Base-by-base conservation (phyloP, 176 grass and related monocot genomes). In the Bonia amplexicaulis region DNA sequence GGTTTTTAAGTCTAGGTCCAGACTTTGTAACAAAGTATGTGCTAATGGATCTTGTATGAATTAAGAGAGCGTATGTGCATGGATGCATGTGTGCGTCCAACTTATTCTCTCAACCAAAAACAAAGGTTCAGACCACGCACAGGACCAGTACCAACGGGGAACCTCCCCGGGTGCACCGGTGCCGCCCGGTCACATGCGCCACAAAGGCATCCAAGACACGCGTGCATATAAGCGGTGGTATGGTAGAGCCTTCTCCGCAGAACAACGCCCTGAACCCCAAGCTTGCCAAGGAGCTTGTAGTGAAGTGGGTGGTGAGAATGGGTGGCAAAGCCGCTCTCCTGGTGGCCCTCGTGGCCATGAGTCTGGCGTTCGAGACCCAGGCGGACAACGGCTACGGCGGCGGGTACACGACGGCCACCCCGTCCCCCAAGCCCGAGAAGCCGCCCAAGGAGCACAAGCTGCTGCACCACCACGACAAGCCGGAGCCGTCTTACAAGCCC, bases 331-430 rank as follows among this genome's bases (percentile, higher is more conserved):
- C 87, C 3, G 81, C 85, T 57, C 77, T 88, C 67, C 35, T 94
- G 65, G 66, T 90, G 82, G 87, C 84, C 86, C 78, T 94, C 8
- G 72, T 94, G 85, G 85, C 90, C 85, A 66, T 85, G 49, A 90
- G 84, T 87, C 63, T 94, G 67, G 81, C 79, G 45, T 52, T 92
- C 13, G 93, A 90, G 78, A 48, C 58, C 65, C 63, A 79, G 26
- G 93, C 93, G 23, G 22, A 74, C 67, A 6, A 4, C 12, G 66
- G 79, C 60, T 90, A 67, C 84, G 84, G 80, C 49, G 84, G 84
- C 67, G 84, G 80, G 49, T 89, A 94, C 73, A 69, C 54, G 15
- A 86, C 89, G 41, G 9, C 23, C 17, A 74, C 73, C 0, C 85
- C 91, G 0, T 4, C 72, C 0, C 81, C 87, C 0, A 93, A 79